A percentile compares a stretch with the other conserved stretches of the same genome.
Evolutionary conservation across 257 asterid genomes (phyloP).

Genomic region (Solanum bulbocastanum): DNA sequence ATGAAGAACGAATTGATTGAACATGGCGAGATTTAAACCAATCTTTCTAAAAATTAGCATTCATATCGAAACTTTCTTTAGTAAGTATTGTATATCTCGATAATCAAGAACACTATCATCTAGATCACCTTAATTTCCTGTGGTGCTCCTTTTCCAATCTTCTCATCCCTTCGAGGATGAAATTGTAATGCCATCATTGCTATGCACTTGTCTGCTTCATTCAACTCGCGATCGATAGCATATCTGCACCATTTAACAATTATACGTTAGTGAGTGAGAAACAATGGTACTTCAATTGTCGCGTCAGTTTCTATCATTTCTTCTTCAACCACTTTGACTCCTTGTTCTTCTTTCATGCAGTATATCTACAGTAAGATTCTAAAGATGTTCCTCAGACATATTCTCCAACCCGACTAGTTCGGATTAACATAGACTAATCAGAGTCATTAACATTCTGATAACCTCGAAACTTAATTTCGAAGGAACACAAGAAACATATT

Average conservation of each 20-base stretch:
- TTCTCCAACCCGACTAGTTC: background rate
- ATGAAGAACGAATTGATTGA: background rate
- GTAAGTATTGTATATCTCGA: background rate
- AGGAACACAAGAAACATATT: background rate
- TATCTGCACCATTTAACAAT: constrained; percentile 31
- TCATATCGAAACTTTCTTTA: background rate
- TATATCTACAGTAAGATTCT: background rate
- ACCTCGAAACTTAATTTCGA: background rate
- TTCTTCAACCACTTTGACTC: background rate
- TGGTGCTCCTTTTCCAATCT: constrained; percentile 53
- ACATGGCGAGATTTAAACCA: background rate
- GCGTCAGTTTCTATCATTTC: background rate
- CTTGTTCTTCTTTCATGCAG: background rate
- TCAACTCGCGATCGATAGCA: constrained; percentile 31
- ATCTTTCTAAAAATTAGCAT: background rate
- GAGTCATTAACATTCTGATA: background rate
- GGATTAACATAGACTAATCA: background rate
- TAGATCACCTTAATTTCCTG: constrained; percentile 60
- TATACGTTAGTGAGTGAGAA: background rate
- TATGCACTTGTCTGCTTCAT: constrained; percentile 43
- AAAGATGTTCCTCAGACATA: background rate
- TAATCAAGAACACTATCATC: background rate
- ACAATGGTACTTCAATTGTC: background rate
- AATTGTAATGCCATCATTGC: constrained; percentile 54
- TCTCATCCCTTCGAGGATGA: constrained; percentile 66